These are phyloP conservation scores for Trebouxia sp. DNA, from an alignment of 139 green algal genomes.

Conservation along the genomic window DNA sequence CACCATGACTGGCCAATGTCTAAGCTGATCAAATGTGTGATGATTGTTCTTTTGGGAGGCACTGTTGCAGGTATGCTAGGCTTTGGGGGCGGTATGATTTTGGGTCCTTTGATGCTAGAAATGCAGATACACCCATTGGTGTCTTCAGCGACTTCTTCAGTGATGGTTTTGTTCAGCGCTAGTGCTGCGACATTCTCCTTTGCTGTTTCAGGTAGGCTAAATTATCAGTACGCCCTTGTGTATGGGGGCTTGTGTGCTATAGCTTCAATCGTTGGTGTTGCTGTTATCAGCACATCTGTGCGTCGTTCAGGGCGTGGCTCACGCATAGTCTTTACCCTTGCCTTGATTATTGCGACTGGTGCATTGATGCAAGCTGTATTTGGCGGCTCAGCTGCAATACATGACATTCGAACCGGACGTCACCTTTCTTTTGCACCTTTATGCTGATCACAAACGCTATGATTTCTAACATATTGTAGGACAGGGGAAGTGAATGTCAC, in stretches of 20 bases:
- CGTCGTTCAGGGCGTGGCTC: conserved; percentile 29
- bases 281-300: conserved; percentile 29
- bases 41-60: background rate
- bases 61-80: conserved; percentile 43
- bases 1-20: conserved; percentile 4
- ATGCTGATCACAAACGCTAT: no score
- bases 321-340: conserved; percentile 41
- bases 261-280: conserved; percentile 26
- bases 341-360: conserved; percentile 37
- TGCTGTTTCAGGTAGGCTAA: conserved; percentile 37
- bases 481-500: no score
- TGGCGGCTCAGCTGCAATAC: background rate
- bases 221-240: conserved; percentile 29
- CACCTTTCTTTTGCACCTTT: background rate
- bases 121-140: conserved; percentile 41
- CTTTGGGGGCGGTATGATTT: conserved; percentile 48
- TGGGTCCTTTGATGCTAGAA: conserved; percentile 44
- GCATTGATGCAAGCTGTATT: conserved; percentile 34
- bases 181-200: conserved; percentile 42
- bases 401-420: background rate
- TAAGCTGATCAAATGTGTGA: background rate
- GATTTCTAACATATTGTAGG: no score
- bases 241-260: conserved; percentile 26
- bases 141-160: conserved; percentile 41
- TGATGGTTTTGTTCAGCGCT: conserved; percentile 56